Percentiles rank a stretch among this genome's conserved stretches.
Conservation (phyloP, 2,329 filamentous ascomycete genomes). For the Calonectria pteridis region DNA sequence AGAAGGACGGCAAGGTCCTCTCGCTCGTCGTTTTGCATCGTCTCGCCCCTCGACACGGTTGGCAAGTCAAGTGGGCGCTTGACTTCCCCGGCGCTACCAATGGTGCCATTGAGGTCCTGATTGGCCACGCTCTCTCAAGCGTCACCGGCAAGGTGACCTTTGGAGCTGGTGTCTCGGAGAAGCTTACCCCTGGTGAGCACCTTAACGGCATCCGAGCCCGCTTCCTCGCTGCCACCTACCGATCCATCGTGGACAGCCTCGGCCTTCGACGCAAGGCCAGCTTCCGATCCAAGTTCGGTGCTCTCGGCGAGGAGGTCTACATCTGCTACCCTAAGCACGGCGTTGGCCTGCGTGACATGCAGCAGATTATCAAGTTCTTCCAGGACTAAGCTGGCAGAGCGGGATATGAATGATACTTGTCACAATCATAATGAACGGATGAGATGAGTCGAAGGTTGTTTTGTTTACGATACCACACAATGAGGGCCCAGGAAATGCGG, state of each 20-base stretch:
- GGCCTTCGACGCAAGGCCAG: conserved; percentile 87
- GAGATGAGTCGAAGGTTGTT: neutral
- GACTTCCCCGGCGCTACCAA: conserved; percentile 91
- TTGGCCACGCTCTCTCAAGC: conserved; percentile 74
- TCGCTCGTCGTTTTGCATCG: conserved; percentile 87
- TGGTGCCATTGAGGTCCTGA: conserved; percentile 87
- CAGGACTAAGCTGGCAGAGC: conserved; percentile 68
- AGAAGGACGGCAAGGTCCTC: conserved; percentile 78
- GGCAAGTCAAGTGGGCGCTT: conserved; percentile 96
- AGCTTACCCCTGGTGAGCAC: conserved; percentile 83
- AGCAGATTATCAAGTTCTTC: conserved; percentile 92
- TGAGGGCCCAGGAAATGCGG: neutral
- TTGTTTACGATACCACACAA: neutral
- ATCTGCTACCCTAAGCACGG: conserved; percentile 92
- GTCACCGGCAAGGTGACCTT: conserved; percentile 79
- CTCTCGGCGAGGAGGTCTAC: conserved; percentile 85
- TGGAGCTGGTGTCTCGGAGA: conserved; percentile 82
- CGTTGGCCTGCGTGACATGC: conserved; percentile 82
- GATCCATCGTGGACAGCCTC: conserved; percentile 84
- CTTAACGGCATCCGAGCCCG: conserved; percentile 84
- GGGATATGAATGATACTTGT: neutral
- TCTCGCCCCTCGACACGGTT: conserved; percentile 83
- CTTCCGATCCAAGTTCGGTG: conserved; percentile 92
- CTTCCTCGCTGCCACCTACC: conserved; percentile 86
- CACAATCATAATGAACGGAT: neutral